Evolutionary conservation across 352 stramenopile genomes (phyloP).

Genomic region (Phytophthora sojae): DNA sequence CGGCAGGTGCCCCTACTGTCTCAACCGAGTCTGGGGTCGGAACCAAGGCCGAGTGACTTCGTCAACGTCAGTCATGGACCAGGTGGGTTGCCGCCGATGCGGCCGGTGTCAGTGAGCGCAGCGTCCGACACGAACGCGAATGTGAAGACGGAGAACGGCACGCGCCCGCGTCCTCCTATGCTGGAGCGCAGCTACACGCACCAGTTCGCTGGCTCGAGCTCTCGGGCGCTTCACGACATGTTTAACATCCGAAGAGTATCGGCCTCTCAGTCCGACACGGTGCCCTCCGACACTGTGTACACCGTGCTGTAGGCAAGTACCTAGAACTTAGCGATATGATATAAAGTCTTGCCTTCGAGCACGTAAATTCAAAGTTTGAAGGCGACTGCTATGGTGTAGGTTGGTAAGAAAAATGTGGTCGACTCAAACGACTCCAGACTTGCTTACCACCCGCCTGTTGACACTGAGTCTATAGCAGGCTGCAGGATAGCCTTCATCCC

Average conservation of each 20-base stretch:
- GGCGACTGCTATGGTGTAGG: background rate
- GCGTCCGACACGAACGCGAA: conserved; percentile 10
- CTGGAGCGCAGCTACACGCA: conserved; percentile 28
- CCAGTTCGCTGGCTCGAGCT: conserved; percentile 36
- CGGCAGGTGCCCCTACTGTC: conserved; percentile 26
- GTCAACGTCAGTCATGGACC: conserved; percentile 12
- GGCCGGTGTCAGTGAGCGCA: background rate
- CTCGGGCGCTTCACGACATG: conserved; percentile 35
- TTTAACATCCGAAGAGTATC: conserved; percentile 31
- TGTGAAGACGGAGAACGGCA: conserved; percentile 8
- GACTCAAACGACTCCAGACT: background rate
- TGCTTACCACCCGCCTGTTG: background rate
- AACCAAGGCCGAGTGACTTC: conserved; percentile 35
- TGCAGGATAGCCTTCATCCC: background rate
- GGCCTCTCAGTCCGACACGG: conserved; percentile 22
- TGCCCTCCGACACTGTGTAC: conserved; percentile 19
- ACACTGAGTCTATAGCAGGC: too few species aligned
- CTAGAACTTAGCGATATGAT: background rate
- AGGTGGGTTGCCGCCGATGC: conserved; percentile 14
- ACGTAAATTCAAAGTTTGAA: background rate
- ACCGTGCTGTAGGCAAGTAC: conserved; percentile 23
- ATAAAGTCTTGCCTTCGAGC: background rate
- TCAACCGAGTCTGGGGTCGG: conserved; percentile 28
- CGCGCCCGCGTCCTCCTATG: conserved; percentile 7
- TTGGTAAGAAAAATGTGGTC: background rate